Evolutionary conservation across 2,329 filamentous ascomycete genomes (phyloP).

Genomic region (Aspergillus tanneri): DNA sequence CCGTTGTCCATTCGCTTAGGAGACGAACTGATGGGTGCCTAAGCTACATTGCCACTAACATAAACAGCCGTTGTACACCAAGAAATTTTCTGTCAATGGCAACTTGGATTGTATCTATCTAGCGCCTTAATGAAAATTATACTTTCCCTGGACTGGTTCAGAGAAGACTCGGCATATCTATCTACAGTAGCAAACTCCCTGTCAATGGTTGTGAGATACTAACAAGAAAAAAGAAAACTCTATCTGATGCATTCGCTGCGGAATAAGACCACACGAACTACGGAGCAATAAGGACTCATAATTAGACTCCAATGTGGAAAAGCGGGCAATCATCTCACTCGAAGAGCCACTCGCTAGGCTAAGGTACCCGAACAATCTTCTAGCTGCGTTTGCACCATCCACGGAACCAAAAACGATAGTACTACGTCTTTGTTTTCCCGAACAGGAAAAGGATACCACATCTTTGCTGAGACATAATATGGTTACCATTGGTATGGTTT

Average conservation of each 20-base stretch:
- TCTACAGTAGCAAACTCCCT: neutral
- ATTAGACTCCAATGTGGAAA: neutral
- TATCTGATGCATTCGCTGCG: neutral
- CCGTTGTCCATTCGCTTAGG: slow-evolving; percentile 3
- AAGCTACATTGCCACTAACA: slow-evolving; percentile 3
- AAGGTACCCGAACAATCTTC: neutral
- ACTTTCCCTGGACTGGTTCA: slow-evolving; percentile 2
- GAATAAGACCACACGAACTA: neutral
- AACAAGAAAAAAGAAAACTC: neutral
- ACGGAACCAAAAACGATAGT: neutral
- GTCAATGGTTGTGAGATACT: neutral
- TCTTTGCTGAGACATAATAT: neutral
- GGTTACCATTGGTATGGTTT: neutral
- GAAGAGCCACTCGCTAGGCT: neutral
- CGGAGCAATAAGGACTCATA: neutral
- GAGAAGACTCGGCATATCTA: neutral
- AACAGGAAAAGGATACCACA: neutral
- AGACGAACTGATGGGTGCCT: neutral
- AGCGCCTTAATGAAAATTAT: neutral
- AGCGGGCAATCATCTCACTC: neutral
- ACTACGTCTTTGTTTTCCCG: neutral
- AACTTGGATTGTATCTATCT: neutral
- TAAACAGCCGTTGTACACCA: slow-evolving; percentile 3
- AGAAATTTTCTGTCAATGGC: neutral
- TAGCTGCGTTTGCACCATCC: neutral